These are phyloP conservation scores for Trifolium repens DNA, from an alignment of 306 rosid species.

Conservation along the genomic window DNA sequence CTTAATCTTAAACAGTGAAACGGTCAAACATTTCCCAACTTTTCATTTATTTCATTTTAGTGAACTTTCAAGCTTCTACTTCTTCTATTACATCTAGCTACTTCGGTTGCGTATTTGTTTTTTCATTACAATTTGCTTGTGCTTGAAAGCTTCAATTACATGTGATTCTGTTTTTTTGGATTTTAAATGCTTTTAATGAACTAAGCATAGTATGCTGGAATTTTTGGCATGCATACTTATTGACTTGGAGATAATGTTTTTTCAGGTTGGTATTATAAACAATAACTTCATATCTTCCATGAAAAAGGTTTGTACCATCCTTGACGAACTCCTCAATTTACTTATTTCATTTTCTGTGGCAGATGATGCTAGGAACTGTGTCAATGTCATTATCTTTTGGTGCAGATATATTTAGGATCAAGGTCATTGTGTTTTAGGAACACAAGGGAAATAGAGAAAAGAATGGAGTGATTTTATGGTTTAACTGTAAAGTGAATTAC, in stretches of 20 bases:
- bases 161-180: neutral
- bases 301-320: conserved; percentile 79
- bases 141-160: conserved; percentile 29
- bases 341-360: conserved; percentile 13
- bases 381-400: neutral
- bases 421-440: conserved; percentile 9
- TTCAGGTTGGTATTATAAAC: conserved; percentile 77
- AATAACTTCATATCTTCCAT: conserved; percentile 70
- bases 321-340: conserved; percentile 23
- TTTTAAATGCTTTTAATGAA: neutral
- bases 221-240: conserved; percentile 13
- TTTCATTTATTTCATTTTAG: conserved; percentile 16
- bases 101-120: conserved; percentile 16
- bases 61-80: conserved; percentile 21
- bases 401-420: neutral
- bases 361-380: conserved; percentile 6
- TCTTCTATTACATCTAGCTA: conserved; percentile 26
- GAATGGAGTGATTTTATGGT: neutral
- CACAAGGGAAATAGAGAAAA: neutral
- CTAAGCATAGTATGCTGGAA: conserved; percentile 25
- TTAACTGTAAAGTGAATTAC: neutral
- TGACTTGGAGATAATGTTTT: conserved; percentile 34
- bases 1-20: conserved; percentile 65
- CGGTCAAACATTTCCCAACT: conserved; percentile 54
- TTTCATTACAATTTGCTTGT: conserved; percentile 25